A percentile compares a stretch with the other conserved stretches of the same genome.
These are phyloP conservation scores for Kodamaea arcana DNA, from an alignment of 1,139 yeast genomes.

Conservation along the genomic window DNA sequence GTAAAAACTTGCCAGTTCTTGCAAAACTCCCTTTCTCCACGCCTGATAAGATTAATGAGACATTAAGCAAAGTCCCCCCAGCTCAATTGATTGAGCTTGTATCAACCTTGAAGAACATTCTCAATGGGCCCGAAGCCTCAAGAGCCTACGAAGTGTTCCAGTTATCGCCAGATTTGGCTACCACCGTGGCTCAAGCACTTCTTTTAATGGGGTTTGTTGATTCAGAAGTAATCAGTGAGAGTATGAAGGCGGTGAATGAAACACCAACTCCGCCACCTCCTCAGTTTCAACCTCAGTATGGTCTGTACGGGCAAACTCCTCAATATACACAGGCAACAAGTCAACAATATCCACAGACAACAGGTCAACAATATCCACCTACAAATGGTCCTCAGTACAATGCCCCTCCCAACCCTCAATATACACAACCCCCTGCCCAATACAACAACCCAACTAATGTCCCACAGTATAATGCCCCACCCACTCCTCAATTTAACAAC, in stretches of 20 bases:
- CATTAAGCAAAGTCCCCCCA: slow-evolving; percentile 62
- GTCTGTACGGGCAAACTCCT: slow-evolving; percentile 3
- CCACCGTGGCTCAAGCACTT: slow-evolving; percentile 67
- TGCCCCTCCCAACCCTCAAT: slow-evolving; percentile 2
- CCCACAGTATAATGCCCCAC: slow-evolving; percentile 8
- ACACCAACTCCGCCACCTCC: slow-evolving; percentile 15
- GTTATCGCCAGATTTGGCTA: slow-evolving; percentile 56
- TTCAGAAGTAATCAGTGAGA: slow-evolving; percentile 53
- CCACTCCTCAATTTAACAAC: slow-evolving; percentile 5
- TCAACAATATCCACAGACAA: slow-evolving; percentile 6
- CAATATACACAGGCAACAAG: slow-evolving; percentile 8
- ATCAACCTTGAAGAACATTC: slow-evolving; percentile 54
- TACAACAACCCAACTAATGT: slow-evolving; percentile 5
- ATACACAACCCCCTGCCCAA: no score
- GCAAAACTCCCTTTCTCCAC: slow-evolving; percentile 38
- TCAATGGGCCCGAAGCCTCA: slow-evolving; percentile 47
- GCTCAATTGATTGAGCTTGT: slow-evolving; percentile 63
- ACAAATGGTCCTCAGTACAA: slow-evolving; percentile 2
- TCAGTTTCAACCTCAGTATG: slow-evolving; percentile 9
- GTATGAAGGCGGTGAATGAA: slow-evolving; percentile 32
- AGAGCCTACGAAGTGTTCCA: slow-evolving; percentile 50
- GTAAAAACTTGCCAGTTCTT: slow-evolving; percentile 49
- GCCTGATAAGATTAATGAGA: slow-evolving; percentile 52
- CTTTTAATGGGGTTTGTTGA: slow-evolving; percentile 75
- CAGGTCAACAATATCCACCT: slow-evolving; percentile 4